Base-by-base conservation (phyloP, 2,329 filamentous ascomycete genomes). In the Botryotinia convoluta region DNA sequence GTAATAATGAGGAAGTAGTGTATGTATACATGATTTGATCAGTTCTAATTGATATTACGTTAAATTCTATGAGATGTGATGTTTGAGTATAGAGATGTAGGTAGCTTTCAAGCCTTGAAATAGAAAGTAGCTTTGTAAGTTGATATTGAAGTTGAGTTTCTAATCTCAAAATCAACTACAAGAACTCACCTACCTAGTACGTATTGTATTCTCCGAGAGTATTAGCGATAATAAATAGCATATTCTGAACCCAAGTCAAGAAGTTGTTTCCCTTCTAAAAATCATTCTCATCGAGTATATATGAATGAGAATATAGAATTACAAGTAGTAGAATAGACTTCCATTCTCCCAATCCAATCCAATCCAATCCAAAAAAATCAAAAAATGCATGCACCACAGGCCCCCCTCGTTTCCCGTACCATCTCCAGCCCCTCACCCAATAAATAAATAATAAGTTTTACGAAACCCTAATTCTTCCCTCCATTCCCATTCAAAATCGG, bases 31-130 rank as follows among this genome's bases (percentile, higher is more conserved):
- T 51, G 26, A n/a, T 51, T 3, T n/a, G 1, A 4, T 26, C 5
- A 14, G 6, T 16, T 16, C 10, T 57, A 29, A 8, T 16, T 42
- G 3, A 61, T 7, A 18, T n/a, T 18, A 5, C 7, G 22, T 18
- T n/a, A 10, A n/a, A 39, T n/a, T 39, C 7, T 14, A n/a, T n/a
- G 37, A 39, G 22, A 62, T 5, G 12, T 16, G 35, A n/a, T 39
- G 3, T 9, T 62, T 18, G 3, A 12, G 9, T 4, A 9, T 1
- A 16, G 35, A 12, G 26, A n/a, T 1, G 1, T 10, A 37, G 4
- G 1, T 10, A 37, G 4, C 20, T 14, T 8, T 39, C 22, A n/a
- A 39, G 22, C 14, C 22, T 18, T 26, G 20, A 29, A 16, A 16
- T 54, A 16, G 2, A 16, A 54, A 54, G 10, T 51, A 51, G 48